Conservation (phyloP, 306 rosid genomes). For the Rosa chinensis region DNA sequence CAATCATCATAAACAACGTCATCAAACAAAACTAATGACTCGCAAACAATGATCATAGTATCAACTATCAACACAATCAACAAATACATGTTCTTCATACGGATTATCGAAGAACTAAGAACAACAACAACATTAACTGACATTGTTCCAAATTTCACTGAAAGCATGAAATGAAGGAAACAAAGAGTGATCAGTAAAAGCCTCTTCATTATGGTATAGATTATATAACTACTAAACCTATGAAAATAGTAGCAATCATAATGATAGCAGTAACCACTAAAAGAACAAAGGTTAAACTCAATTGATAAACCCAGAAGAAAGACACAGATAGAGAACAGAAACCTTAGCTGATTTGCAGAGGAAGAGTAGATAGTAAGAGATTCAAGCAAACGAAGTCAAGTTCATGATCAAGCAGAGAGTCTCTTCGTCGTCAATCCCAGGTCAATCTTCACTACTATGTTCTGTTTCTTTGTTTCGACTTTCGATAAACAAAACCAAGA, state of each 20-base stretch:
- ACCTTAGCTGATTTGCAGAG: not conserved
- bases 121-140: no score
- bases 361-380: not conserved
- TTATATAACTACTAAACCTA: no score
- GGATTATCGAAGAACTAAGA: not conserved
- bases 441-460: not conserved
- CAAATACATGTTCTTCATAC: no score
- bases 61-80: not conserved
- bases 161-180: not conserved
- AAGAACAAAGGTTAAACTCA: no score
- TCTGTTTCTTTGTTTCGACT: not conserved
- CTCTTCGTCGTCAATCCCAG: no score
- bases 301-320: not conserved
- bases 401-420: not conserved
- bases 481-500: not conserved
- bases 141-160: not conserved
- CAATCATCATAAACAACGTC: not conserved
- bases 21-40: not conserved
- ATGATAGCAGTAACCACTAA: no score
- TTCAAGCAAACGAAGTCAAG: not conserved
- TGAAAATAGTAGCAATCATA: no score
- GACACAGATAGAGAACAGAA: not conserved
- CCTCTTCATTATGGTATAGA: no score
- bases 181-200: not conserved
- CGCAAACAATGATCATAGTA: not conserved